phyloP scores from a whole-genome alignment of 164 flowering plant genomes.

The Cinnamomum chago region DNA sequence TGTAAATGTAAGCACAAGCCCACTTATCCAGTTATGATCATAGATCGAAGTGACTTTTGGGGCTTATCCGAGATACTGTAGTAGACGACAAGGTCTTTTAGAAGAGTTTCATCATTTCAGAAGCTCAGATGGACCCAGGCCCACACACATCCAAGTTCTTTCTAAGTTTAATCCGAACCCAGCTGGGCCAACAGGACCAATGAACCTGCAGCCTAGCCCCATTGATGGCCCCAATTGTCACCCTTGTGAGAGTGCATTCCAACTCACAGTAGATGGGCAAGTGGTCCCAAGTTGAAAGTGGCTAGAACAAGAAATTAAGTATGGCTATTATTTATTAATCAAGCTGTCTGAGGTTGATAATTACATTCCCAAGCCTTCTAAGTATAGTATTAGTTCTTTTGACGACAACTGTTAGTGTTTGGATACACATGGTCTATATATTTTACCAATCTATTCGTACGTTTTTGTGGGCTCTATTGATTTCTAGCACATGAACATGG shows the following conservation, averaged over 20 bases:
- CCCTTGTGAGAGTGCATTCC: not conserved
- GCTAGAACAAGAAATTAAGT: not conserved
- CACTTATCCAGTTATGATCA: too few relatives aligned
- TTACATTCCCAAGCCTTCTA: not conserved
- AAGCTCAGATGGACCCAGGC: not conserved
- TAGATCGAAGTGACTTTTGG: too few relatives aligned
- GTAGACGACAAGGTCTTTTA: not conserved
- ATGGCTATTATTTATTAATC: not conserved
- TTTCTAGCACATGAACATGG: not conserved
- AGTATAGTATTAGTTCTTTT: not conserved
- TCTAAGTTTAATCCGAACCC: not conserved
- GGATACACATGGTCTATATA: not conserved
- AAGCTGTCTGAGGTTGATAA: not conserved
- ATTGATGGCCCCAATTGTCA: not conserved
- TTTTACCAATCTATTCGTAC: not conserved
- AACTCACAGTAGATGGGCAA: not conserved
- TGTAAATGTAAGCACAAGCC: too few relatives aligned
- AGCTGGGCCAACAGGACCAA: not conserved
- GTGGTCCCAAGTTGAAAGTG: not conserved
- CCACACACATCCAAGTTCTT: not conserved
- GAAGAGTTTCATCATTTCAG: not conserved
- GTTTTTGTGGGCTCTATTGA: constrained; percentile 6
- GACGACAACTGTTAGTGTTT: not conserved
- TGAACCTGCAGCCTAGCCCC: not conserved
- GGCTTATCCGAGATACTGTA: too few relatives aligned